phyloP scores from a whole-genome alignment of 176 grass and related monocot genomes.

The Zea luxurians region DNA sequence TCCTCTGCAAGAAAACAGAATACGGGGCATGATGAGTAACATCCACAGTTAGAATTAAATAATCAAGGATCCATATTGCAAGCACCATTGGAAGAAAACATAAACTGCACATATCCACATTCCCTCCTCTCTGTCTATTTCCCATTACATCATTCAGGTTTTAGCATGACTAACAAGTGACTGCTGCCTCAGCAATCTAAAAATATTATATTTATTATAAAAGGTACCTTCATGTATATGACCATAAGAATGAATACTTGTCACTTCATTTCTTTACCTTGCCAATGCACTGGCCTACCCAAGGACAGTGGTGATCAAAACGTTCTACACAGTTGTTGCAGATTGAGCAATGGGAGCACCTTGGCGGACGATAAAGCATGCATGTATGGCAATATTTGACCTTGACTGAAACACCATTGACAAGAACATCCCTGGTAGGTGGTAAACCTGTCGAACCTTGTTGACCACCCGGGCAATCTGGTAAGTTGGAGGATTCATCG shows the following conservation, averaged over 20 bases:
- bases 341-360: slow-evolving; percentile 71
- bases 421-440: slow-evolving; percentile 61
- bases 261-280: slow-evolving; percentile 48
- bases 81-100: slow-evolving; percentile 12
- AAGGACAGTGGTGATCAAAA: slow-evolving; percentile 83
- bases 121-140: neutral
- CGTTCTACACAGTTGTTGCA: slow-evolving; percentile 64
- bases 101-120: neutral
- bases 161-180: neutral
- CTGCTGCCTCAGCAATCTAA: slow-evolving; percentile 22
- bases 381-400: slow-evolving; percentile 83
- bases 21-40: slow-evolving; percentile 25
- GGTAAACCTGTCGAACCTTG: slow-evolving; percentile 47
- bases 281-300: slow-evolving; percentile 84
- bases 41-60: slow-evolving; percentile 5
- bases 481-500: slow-evolving; percentile 54
- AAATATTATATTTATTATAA: neutral
- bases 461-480: slow-evolving; percentile 62
- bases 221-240: neutral
- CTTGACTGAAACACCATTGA: slow-evolving; percentile 67
- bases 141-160: slow-evolving; percentile 24
- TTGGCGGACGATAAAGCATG: slow-evolving; percentile 85
- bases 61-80: neutral
- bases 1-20: slow-evolving; percentile 74
- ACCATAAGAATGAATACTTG: neutral